These are phyloP conservation scores for Codiaeum variegatum DNA, from an alignment of 441 rosid genomes.

Conservation along the genomic window DNA sequence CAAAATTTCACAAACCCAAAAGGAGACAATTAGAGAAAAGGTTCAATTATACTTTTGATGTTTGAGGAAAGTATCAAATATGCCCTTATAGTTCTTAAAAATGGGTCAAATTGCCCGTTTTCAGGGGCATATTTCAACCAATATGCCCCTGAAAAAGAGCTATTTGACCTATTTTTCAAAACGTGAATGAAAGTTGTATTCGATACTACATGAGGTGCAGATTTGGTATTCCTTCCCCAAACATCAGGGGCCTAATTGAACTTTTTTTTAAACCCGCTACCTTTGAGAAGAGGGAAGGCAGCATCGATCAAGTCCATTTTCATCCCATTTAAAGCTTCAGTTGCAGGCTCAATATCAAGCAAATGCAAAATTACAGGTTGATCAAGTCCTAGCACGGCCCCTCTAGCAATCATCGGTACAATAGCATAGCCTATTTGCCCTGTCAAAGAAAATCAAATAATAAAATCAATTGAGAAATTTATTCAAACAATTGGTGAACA, in stretches of 20 bases:
- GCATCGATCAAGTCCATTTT: slow-evolving; percentile 79
- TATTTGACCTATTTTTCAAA: no score
- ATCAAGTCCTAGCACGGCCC: slow-evolving; percentile 68
- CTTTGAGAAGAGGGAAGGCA: slow-evolving; percentile 79
- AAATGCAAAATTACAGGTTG: slow-evolving; percentile 81
- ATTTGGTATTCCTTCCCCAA: no score
- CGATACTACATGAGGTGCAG: no score
- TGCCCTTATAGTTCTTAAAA: no score
- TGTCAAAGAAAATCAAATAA: slow-evolving; percentile 34
- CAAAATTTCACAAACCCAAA: neutral
- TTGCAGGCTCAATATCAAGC: slow-evolving; percentile 67
- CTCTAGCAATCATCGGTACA: slow-evolving; percentile 80
- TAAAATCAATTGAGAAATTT: neutral
- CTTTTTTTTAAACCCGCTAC: slow-evolving; percentile 24
- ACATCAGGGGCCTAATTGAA: no score
- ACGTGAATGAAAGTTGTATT: no score
- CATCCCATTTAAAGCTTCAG: slow-evolving; percentile 60
- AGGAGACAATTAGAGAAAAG: no score
- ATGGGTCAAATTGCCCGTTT: no score
- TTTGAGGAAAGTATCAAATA: no score
- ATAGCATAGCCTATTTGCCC: slow-evolving; percentile 92
- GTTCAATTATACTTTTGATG: no score
- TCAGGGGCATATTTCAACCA: no score
- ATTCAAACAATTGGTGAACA: neutral
- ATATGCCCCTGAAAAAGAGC: no score